Evolutionary conservation across 371 early-diverging fungal species (phyloP).

Genomic region (Mucor circinelloides): DNA sequence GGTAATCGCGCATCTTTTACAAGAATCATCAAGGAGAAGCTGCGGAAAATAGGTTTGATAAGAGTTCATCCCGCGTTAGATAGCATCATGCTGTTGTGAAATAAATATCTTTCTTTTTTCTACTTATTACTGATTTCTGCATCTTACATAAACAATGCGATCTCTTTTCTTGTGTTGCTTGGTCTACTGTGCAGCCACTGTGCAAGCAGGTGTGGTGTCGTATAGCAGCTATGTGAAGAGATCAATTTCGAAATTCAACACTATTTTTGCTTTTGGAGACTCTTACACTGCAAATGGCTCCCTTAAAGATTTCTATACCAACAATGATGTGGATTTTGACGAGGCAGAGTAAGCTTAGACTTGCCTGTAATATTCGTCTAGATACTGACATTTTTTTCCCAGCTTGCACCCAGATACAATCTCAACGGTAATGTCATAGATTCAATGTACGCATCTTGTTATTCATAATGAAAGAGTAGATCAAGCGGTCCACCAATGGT

Average conservation of each 20-base stretch:
- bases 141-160: neutral
- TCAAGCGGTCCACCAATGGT: slow-evolving; percentile 9
- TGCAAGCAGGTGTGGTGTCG: neutral
- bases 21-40: neutral
- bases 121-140: neutral
- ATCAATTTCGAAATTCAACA: neutral
- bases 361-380: neutral
- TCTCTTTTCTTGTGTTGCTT: neutral
- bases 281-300: slow-evolving; percentile 22
- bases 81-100: neutral
- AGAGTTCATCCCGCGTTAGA: neutral
- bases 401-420: slow-evolving; percentile 1
- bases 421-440: neutral
- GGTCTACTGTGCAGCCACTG: neutral
- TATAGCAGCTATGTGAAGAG: neutral
- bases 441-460: neutral
- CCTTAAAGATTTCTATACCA: slow-evolving; percentile 1
- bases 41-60: neutral
- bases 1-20: neutral
- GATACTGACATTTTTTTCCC: neutral
- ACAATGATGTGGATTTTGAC: neutral
- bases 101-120: neutral
- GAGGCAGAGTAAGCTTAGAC: neutral
- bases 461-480: neutral
- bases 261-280: slow-evolving; percentile 21